Conservation (phyloP, 768 basidiomycete species). For the Boletus sp. region DNA sequence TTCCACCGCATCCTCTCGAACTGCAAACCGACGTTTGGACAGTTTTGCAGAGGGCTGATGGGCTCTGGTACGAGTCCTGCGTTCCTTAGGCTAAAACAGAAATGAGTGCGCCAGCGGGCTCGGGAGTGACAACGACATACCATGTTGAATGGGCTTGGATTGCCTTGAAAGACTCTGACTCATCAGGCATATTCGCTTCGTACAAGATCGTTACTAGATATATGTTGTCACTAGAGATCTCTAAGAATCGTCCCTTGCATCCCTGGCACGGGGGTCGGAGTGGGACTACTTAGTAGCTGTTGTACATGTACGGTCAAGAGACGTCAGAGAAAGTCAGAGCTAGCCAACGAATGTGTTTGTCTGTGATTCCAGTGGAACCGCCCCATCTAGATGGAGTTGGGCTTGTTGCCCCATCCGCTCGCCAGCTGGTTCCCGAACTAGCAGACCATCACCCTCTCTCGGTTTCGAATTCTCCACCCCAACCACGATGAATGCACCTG, state of each 20-base stretch:
- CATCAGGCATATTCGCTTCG: no score
- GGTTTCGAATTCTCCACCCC: constrained; percentile 53
- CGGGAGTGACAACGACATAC: constrained; percentile 9
- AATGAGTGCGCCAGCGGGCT: constrained; percentile 7
- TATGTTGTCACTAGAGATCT: background rate
- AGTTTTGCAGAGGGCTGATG: constrained; percentile 55
- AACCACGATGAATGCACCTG: constrained; percentile 72
- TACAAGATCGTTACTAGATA: background rate
- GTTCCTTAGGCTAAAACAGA: constrained; percentile 31
- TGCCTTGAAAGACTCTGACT: background rate
- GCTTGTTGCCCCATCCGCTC: constrained; percentile 2
- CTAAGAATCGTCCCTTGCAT: background rate
- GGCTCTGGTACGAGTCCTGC: constrained; percentile 39
- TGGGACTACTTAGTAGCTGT: background rate
- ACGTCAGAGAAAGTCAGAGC: background rate
- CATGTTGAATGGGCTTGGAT: constrained; percentile 10
- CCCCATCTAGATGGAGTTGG: constrained; percentile 5
- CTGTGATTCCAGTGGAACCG: constrained; percentile 7
- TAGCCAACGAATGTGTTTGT: background rate
- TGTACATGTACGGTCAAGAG: background rate
- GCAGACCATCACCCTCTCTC: constrained; percentile 28
- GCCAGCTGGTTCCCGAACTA: background rate
- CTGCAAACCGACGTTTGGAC: constrained; percentile 46
- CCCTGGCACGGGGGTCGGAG: background rate
- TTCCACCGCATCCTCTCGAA: constrained; percentile 47